A percentile compares a stretch with the other conserved stretches of the same genome.
These are phyloP conservation scores for Epicoccum sorghinum DNA, from an alignment of 2,329 filamentous ascomycete species.

Conservation along the genomic window DNA sequence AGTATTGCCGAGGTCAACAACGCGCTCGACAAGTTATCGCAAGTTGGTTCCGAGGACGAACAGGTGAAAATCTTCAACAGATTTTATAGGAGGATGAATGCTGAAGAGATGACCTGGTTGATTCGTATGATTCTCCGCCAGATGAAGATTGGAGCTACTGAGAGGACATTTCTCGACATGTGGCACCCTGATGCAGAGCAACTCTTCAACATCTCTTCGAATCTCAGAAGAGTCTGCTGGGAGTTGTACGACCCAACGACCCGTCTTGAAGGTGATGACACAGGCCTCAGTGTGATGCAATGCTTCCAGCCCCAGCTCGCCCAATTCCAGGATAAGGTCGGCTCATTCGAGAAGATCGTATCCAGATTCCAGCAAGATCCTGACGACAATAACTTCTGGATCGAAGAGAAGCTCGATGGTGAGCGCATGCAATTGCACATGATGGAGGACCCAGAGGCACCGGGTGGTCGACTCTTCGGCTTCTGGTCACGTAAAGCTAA, in stretches of 20 bases:
- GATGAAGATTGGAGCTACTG: constrained; percentile 77
- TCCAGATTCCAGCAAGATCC: constrained; percentile 68
- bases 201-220: constrained; percentile 87
- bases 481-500: constrained; percentile 98
- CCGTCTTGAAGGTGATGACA: constrained; percentile 75
- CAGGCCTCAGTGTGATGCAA: constrained; percentile 82
- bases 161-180: constrained; percentile 81
- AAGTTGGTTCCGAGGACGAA: constrained; percentile 78
- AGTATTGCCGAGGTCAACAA: constrained; percentile 89
- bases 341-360: constrained; percentile 78
- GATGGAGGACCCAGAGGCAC: constrained; percentile 69
- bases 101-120: constrained; percentile 92
- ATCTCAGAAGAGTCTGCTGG: constrained; percentile 90
- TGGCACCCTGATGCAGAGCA: constrained; percentile 62
- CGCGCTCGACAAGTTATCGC: constrained; percentile 77
- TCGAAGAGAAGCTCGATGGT: constrained; percentile 96
- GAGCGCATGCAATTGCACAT: constrained; percentile 98
- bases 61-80: constrained; percentile 80
- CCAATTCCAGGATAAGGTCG: constrained; percentile 78
- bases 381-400: constrained; percentile 84
- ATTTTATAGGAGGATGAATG: constrained; percentile 91
- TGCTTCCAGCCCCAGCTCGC: constrained; percentile 97
- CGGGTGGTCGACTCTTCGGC: constrained; percentile 74
- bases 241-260: constrained; percentile 78
- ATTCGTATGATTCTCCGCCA: constrained; percentile 89